A percentile compares a stretch with the other conserved stretches of the same genome.
phyloP scores from a whole-genome alignment of 2,329 filamentous ascomycete species.

The Tolypocladium album region DNA sequence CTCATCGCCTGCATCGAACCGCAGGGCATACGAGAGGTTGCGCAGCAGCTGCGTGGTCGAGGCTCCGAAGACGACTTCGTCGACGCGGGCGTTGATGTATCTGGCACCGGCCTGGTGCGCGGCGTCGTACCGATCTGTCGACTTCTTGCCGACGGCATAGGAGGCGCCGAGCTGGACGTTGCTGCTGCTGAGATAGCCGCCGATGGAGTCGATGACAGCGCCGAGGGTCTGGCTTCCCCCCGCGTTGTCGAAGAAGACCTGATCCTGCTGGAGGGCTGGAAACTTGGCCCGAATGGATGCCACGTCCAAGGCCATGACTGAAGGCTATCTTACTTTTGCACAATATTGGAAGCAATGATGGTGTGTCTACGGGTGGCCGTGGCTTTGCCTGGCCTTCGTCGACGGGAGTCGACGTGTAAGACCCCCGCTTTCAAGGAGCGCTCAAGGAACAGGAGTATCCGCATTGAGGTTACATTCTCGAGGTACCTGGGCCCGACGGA shows the following conservation, averaged over 20 bases:
- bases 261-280: constrained; percentile 54
- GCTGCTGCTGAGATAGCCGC: constrained; percentile 52
- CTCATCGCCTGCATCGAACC: constrained; percentile 47
- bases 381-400: not conserved
- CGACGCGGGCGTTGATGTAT: constrained; percentile 56
- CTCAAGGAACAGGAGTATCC: not conserved
- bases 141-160: constrained; percentile 49
- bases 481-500: not conserved
- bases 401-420: not conserved
- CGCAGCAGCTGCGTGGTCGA: constrained; percentile 70
- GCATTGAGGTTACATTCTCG: not conserved
- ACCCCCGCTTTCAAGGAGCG: not conserved
- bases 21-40: constrained; percentile 50
- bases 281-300: constrained; percentile 40
- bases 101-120: constrained; percentile 56
- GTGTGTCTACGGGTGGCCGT: not conserved
- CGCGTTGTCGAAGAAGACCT: constrained; percentile 70
- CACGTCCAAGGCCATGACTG: not conserved
- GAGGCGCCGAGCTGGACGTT: constrained; percentile 70
- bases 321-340: not conserved
- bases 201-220: constrained; percentile 54
- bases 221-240: constrained; percentile 63
- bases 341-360: not conserved
- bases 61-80: constrained; percentile 62
- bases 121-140: constrained; percentile 46